Conservation (phyloP, 192 early-diverging fungal genomes). For the Cladochytrium replicatum region DNA sequence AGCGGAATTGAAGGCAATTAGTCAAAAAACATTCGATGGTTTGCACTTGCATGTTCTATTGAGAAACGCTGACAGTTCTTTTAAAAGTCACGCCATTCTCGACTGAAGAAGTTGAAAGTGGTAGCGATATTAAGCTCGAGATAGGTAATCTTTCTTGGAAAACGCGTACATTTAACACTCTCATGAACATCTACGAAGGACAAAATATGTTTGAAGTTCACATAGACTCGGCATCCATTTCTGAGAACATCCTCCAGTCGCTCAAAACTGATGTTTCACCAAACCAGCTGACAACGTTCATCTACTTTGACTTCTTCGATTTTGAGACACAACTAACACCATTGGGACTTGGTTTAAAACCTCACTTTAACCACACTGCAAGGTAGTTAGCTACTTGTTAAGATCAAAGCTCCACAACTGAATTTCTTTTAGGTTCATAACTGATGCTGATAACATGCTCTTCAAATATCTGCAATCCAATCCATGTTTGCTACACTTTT, state of each 20-base stretch:
- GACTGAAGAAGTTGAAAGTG: constrained; percentile 16
- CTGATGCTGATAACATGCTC: constrained; percentile 50
- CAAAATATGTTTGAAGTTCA: constrained; percentile 39
- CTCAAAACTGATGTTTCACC: constrained; percentile 17
- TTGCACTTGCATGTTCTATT: background rate
- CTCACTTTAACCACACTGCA: constrained; percentile 25
- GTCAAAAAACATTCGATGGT: constrained; percentile 30
- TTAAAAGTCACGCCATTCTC: no score
- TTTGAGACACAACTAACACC: constrained; percentile 43
- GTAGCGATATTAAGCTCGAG: constrained; percentile 33
- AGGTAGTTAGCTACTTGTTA: constrained; percentile 2
- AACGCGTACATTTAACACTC: background rate
- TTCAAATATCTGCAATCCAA: constrained; percentile 44
- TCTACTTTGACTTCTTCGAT: constrained; percentile 48
- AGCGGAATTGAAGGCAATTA: constrained; percentile 37
- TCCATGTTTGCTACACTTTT: constrained; percentile 27
- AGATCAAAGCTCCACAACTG: background rate
- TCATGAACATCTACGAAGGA: constrained; percentile 12
- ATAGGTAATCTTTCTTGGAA: constrained; percentile 19
- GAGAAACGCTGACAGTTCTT: no score
- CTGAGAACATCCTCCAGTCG: constrained; percentile 17
- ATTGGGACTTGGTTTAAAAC: constrained; percentile 26
- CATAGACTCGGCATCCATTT: constrained; percentile 32
- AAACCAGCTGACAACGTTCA: constrained; percentile 26
- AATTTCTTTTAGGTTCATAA: constrained; percentile 18